Percentiles rank a stretch among this genome's conserved stretches.
Conservation (phyloP, 441 rosid species). For the Breynia disticha region DNA sequence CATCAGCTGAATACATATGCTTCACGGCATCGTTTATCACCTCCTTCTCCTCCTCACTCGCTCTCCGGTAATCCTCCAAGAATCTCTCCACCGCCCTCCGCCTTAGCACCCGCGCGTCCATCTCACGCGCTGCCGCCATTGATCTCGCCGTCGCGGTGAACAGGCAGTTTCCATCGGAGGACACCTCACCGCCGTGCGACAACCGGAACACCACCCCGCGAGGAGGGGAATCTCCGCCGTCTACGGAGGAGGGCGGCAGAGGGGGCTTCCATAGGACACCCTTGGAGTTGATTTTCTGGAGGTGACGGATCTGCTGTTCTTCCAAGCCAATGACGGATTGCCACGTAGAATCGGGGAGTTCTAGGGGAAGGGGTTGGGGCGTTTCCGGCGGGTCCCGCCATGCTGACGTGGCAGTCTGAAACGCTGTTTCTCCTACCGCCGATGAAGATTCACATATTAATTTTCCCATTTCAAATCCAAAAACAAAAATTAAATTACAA, state of each 20-base stretch:
- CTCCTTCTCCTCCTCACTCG: constrained; percentile 32
- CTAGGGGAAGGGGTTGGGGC: constrained; percentile 23
- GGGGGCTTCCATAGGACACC: constrained; percentile 92
- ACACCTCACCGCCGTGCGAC: constrained; percentile 87
- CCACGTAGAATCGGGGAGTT: constrained; percentile 39
- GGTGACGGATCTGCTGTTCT: constrained; percentile 73
- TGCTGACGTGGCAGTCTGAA: constrained; percentile 34
- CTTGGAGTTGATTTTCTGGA: constrained; percentile 55
- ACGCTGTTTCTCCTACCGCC: constrained; percentile 16
- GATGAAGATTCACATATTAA: constrained; percentile 68
- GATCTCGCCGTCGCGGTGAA: constrained; percentile 81
- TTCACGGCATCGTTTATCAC: constrained; percentile 42
- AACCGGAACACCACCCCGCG: constrained; percentile 67
- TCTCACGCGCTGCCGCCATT: constrained; percentile 51
- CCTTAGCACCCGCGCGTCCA: constrained; percentile 75
- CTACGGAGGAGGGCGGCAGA: too few relatives aligned
- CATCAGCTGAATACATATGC: constrained; percentile 95
- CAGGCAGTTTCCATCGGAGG: constrained; percentile 89
- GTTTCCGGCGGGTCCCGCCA: constrained; percentile 47
- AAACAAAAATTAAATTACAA: not conserved
- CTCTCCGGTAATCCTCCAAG: constrained; percentile 58
- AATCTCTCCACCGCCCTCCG: constrained; percentile 64
- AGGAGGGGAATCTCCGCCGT: constrained; percentile 19
- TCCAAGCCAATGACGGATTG: constrained; percentile 73
- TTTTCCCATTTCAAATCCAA: constrained; percentile 55